A percentile compares a stretch with the other conserved stretches of the same genome.
These are phyloP conservation scores for Magnusiomyces sp. DNA, from an alignment of 1,139 yeast species.

Conservation along the genomic window DNA sequence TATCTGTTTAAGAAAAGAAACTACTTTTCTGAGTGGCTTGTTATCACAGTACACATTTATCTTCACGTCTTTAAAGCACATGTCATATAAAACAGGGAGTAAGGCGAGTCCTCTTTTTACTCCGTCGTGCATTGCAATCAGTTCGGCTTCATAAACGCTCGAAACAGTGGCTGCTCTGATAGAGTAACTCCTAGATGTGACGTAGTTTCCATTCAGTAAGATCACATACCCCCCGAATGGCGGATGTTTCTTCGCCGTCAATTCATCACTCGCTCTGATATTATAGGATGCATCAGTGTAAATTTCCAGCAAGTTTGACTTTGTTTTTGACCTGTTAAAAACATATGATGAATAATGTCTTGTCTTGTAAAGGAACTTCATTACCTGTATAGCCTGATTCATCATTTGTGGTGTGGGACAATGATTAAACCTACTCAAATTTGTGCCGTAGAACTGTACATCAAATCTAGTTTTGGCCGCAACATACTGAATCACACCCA, in stretches of 20 bases:
- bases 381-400: too few species aligned
- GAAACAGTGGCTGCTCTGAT: neutral
- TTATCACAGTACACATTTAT: neutral
- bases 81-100: neutral
- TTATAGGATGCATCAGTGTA: neutral
- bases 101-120: neutral
- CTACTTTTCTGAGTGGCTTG: neutral
- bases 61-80: neutral
- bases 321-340: too few species aligned
- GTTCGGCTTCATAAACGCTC: conserved; percentile 1
- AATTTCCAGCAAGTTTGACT: too few species aligned
- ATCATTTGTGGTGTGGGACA: too few species aligned
- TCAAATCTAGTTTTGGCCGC: too few species aligned
- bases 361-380: too few species aligned
- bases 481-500: too few species aligned
- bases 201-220: neutral
- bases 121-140: conserved; percentile 1
- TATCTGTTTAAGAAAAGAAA: neutral
- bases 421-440: too few species aligned
- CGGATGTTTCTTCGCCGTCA: neutral
- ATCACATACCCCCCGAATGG: neutral
- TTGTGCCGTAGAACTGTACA: too few species aligned
- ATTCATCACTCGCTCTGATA: neutral
- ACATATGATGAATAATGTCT: too few species aligned
- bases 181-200: neutral